Evolutionary conservation across 495 filamentous ascomycete species (phyloP).

Genomic region (Hyaloscypha variabilis): DNA sequence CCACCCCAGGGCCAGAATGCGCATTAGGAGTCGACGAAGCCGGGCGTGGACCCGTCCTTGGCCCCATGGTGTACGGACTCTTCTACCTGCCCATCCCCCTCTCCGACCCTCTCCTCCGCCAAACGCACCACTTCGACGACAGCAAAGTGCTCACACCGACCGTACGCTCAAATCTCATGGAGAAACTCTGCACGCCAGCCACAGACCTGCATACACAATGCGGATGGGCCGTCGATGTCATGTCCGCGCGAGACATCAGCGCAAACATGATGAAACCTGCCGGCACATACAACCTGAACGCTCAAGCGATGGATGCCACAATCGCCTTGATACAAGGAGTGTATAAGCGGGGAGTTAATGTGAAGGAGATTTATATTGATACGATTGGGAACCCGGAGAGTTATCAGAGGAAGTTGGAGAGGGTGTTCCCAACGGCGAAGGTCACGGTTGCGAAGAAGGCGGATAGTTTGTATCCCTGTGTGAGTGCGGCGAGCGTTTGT

Average conservation of each 20-base stretch:
- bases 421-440: slow-evolving; percentile 75
- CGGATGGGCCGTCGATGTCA: slow-evolving; percentile 79
- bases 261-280: slow-evolving; percentile 75
- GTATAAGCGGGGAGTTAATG: slow-evolving; percentile 71
- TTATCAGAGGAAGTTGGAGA: slow-evolving; percentile 84
- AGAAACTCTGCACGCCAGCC: slow-evolving; percentile 64
- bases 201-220: slow-evolving; percentile 68
- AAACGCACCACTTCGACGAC: slow-evolving; percentile 85
- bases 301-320: slow-evolving; percentile 96
- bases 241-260: slow-evolving; percentile 84
- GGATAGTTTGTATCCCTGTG: slow-evolving; percentile 89
- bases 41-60: slow-evolving; percentile 90
- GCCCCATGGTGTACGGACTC: slow-evolving; percentile 95
- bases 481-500: slow-evolving; percentile 89
- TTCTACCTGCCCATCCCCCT: slow-evolving; percentile 76
- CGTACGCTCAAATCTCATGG: slow-evolving; percentile 76
- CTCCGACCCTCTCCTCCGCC: slow-evolving; percentile 71
- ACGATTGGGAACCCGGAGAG: slow-evolving; percentile 81
- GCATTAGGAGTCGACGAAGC: slow-evolving; percentile 94
- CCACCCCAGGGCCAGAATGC: slow-evolving; percentile 52
- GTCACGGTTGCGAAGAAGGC: slow-evolving; percentile 97
- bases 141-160: slow-evolving; percentile 81
- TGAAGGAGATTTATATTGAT: slow-evolving; percentile 91
- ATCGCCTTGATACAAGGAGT: slow-evolving; percentile 80
- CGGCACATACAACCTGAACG: slow-evolving; percentile 86